Conservation (phyloP, 2,329 filamentous ascomycete genomes). For the Dendrostoma leiphaemia region DNA sequence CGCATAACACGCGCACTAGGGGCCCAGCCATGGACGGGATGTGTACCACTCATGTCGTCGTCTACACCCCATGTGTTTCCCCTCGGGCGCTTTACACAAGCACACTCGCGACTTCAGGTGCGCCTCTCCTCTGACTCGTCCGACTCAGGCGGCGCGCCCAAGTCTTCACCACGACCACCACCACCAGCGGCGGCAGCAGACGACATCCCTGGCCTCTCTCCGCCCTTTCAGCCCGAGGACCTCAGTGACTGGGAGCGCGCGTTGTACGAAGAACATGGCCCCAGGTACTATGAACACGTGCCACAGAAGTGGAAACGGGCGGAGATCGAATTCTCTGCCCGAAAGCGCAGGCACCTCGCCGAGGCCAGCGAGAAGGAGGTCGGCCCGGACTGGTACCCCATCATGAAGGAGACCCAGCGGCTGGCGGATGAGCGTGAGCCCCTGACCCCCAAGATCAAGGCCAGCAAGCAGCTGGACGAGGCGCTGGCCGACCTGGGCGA, state of each 20-base stretch:
- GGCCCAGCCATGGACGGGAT: neutral
- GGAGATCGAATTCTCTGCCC: neutral
- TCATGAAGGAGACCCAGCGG: neutral
- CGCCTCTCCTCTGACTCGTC: neutral
- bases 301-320: neutral
- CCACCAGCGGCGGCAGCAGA: neutral
- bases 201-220: neutral
- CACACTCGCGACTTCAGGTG: neutral
- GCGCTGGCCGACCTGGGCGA: neutral
- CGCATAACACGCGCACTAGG: neutral
- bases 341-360: neutral
- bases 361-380: neutral
- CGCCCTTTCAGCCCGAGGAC: neutral
- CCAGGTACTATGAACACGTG: neutral
- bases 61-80: neutral
- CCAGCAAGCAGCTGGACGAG: too few relatives aligned
- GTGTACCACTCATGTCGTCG: neutral
- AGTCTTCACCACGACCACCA: neutral
- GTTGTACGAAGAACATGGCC: neutral
- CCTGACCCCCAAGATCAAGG: too few relatives aligned
- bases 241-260: neutral
- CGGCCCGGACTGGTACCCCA: neutral
- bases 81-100: neutral
- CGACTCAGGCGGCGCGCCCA: too few relatives aligned
- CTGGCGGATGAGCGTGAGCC: neutral